phyloP scores from a whole-genome alignment of 1,284 basidiomycete species.

The Ganoderma meredithae region DNA sequence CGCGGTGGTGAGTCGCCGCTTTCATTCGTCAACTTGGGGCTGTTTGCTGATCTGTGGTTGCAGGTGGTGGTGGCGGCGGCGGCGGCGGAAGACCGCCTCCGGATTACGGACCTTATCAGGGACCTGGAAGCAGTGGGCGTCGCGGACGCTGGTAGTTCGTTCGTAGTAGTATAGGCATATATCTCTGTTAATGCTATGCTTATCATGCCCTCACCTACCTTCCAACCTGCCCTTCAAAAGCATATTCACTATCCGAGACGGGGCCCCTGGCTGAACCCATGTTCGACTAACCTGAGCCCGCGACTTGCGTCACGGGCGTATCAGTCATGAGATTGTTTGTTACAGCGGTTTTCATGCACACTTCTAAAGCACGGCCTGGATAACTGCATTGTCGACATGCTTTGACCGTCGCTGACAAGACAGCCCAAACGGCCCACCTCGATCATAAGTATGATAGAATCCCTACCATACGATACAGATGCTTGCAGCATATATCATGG shows the following conservation, averaged over 20 bases:
- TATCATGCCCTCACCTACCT: not conserved
- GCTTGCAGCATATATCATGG: too few species aligned
- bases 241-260: not conserved
- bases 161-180: conserved; percentile 14
- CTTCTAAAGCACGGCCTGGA: too few species aligned
- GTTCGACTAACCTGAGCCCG: too few species aligned
- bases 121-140: conserved; percentile 43
- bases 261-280: too few species aligned
- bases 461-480: too few species aligned
- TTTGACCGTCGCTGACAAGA: too few species aligned
- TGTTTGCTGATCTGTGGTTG: not conserved
- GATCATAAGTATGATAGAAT: too few species aligned
- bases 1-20: conserved; percentile 45
- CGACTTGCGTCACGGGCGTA: too few species aligned
- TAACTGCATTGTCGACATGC: too few species aligned
- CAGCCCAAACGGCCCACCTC: too few species aligned
- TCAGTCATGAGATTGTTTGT: too few species aligned
- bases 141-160: conserved; percentile 39
- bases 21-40: not conserved
- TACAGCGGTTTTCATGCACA: too few species aligned
- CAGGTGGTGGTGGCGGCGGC: conserved; percentile 36
- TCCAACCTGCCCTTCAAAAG: not conserved
- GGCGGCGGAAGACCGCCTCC: conserved; percentile 50
- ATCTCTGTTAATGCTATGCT: not conserved
- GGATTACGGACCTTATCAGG: conserved; percentile 54